phyloP scores from a whole-genome alignment of 2,329 filamentous ascomycete genomes.

The Colletotrichum costaricense region DNA sequence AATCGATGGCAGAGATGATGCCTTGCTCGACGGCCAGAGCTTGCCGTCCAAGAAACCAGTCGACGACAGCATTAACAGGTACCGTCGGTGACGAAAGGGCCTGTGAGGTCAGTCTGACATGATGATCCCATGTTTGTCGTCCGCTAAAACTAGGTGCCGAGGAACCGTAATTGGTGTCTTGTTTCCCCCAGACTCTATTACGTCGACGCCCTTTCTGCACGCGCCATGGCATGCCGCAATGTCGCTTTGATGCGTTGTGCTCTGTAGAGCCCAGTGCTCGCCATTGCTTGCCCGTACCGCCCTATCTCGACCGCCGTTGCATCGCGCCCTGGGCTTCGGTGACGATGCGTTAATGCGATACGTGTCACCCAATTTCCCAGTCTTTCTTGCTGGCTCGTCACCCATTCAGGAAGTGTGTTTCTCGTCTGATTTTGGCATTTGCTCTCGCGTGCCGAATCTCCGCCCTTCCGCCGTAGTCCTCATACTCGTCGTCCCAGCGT shows the following conservation, averaged over 20 bases:
- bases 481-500: conserved; percentile 18
- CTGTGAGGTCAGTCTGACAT: conserved; percentile 35
- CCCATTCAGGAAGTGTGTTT: background rate
- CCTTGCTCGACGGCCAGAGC: background rate
- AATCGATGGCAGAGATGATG: background rate
- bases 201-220: conserved; percentile 15
- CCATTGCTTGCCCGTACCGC: background rate
- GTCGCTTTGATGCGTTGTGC: conserved; percentile 2
- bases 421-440: conserved; percentile 24
- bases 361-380: background rate
- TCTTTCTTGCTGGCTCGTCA: background rate
- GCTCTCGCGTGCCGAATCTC: conserved; percentile 27
- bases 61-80: background rate
- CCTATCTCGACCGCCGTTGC: background rate
- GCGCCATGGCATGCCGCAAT: background rate
- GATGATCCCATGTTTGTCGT: conserved; percentile 23
- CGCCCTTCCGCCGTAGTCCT: background rate
- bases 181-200: conserved; percentile 22
- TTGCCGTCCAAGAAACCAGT: background rate
- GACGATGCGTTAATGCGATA: background rate
- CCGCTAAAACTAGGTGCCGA: conserved; percentile 25
- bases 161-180: conserved; percentile 21
- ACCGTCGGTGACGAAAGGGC: background rate
- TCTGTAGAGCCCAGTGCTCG: background rate
- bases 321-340: background rate